Evolutionary conservation across 1,284 basidiomycete species (phyloP).

Genomic region (Coriolopsis trogii): DNA sequence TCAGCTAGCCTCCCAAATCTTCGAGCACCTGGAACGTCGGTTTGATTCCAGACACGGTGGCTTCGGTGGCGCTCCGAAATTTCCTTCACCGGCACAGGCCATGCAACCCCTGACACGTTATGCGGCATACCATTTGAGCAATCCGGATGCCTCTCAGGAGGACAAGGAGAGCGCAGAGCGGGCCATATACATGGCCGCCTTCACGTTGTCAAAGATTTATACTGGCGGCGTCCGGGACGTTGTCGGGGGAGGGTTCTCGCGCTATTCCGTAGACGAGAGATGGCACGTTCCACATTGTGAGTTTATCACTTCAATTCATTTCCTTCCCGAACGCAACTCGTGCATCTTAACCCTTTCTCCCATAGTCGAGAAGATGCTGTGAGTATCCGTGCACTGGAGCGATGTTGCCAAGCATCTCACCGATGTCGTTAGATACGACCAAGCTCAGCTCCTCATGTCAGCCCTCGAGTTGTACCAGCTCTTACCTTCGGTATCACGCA

Average conservation of each 20-base stretch:
- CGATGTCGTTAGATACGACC: conserved; percentile 39
- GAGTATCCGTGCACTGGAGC: background rate
- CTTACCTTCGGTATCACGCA: conserved; percentile 31
- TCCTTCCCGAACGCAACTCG: background rate
- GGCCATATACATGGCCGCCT: conserved; percentile 31
- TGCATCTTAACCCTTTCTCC: background rate
- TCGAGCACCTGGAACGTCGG: conserved; percentile 20
- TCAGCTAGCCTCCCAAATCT: conserved; percentile 15
- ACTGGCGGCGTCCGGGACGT: conserved; percentile 48
- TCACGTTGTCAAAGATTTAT: conserved; percentile 37
- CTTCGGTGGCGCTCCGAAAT: conserved; percentile 45
- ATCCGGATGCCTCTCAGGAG: conserved; percentile 1
- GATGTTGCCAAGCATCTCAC: background rate
- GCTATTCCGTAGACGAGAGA: conserved; percentile 47
- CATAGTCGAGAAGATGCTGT: conserved; percentile 49
- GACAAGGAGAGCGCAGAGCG: conserved; percentile 20
- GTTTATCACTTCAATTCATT: conserved; percentile 1
- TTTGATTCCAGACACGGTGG: conserved; percentile 41
- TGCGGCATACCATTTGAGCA: conserved; percentile 19
- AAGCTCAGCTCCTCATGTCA: conserved; percentile 39
- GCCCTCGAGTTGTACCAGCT: conserved; percentile 30
- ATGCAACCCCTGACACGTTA: conserved; percentile 30
- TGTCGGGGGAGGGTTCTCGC: conserved; percentile 44
- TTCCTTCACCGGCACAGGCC: conserved; percentile 33
- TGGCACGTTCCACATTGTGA: conserved; percentile 48